phyloP scores from a whole-genome alignment of 2,329 filamentous ascomycete species.

The Cytospora piceicola region DNA sequence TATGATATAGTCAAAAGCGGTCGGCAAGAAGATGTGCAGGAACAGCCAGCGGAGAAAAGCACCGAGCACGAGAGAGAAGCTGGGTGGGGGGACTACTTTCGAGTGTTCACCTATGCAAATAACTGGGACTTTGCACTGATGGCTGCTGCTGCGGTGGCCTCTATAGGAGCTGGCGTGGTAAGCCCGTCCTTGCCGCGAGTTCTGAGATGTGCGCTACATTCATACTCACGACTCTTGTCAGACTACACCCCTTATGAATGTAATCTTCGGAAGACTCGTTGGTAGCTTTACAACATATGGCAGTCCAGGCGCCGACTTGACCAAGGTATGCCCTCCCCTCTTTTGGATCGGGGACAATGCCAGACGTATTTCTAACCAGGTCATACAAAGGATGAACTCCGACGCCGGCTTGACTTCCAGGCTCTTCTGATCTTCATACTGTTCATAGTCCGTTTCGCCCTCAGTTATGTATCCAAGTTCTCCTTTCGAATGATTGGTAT shows the following conservation, averaged over 20 bases:
- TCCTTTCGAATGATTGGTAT: conserved; percentile 65
- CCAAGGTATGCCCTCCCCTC: background rate
- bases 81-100: conserved; percentile 27
- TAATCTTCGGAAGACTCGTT: conserved; percentile 59
- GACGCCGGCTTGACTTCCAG: conserved; percentile 15
- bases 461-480: conserved; percentile 46
- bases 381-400: conserved; percentile 4
- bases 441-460: conserved; percentile 17
- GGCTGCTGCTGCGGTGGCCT: conserved; percentile 50
- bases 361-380: background rate
- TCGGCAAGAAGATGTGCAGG: background rate
- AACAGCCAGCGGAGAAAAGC: background rate
- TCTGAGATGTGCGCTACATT: background rate
- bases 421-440: conserved; percentile 23
- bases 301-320: conserved; percentile 11
- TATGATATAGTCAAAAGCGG: background rate
- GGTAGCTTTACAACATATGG: conserved; percentile 48
- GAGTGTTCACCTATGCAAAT: conserved; percentile 57
- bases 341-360: too few relatives aligned
- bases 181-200: background rate
- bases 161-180: conserved; percentile 53
- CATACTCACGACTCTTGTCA: background rate
- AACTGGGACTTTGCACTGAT: conserved; percentile 56
- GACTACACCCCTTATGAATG: conserved; percentile 63
- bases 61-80: conserved; percentile 23